phyloP scores from a whole-genome alignment of 495 filamentous ascomycete species.

The Xylaria nigripes region DNA sequence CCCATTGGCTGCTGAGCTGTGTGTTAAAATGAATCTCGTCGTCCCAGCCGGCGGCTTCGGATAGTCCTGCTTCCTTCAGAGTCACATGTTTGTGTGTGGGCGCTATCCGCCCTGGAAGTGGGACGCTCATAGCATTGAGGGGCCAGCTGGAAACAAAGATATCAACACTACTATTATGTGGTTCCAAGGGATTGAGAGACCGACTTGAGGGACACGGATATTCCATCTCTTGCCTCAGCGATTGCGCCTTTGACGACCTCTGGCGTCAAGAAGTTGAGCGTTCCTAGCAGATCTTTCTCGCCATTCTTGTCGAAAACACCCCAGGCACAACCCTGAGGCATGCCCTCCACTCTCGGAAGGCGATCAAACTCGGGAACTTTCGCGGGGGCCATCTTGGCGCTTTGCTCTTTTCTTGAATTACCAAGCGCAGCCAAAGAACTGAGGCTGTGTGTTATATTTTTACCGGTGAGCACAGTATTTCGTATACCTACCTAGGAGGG shows the following conservation, averaged over 20 bases:
- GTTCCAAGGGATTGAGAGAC: slow-evolving; percentile 12
- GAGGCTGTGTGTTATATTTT: too few species aligned
- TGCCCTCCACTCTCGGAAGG: slow-evolving; percentile 50
- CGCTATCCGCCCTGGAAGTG: slow-evolving; percentile 43
- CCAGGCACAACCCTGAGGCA: slow-evolving; percentile 59
- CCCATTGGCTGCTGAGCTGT: slow-evolving; percentile 71
- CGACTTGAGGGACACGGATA: slow-evolving; percentile 54
- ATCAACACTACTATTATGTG: slow-evolving; percentile 14
- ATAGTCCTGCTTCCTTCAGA: slow-evolving; percentile 32
- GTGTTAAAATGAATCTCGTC: slow-evolving; percentile 65
- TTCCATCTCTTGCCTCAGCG: slow-evolving; percentile 44
- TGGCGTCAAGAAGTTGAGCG: slow-evolving; percentile 51
- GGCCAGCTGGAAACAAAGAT: slow-evolving; percentile 27
- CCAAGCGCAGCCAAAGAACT: too few species aligned
- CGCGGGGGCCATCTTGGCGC: slow-evolving; percentile 10
- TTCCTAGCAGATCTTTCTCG: slow-evolving; percentile 51
- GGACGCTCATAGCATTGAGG: slow-evolving; percentile 38
- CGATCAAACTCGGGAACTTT: slow-evolving; percentile 46
- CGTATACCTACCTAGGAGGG: too few species aligned
- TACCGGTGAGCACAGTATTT: too few species aligned
- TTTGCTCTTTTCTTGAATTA: background rate
- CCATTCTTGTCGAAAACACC: slow-evolving; percentile 56
- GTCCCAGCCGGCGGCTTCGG: slow-evolving; percentile 29
- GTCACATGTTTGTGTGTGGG: slow-evolving; percentile 43
- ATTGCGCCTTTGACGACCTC: slow-evolving; percentile 44